Base-by-base conservation (phyloP, 768 basidiomycete species). In the Scleroderma citrinum region DNA sequence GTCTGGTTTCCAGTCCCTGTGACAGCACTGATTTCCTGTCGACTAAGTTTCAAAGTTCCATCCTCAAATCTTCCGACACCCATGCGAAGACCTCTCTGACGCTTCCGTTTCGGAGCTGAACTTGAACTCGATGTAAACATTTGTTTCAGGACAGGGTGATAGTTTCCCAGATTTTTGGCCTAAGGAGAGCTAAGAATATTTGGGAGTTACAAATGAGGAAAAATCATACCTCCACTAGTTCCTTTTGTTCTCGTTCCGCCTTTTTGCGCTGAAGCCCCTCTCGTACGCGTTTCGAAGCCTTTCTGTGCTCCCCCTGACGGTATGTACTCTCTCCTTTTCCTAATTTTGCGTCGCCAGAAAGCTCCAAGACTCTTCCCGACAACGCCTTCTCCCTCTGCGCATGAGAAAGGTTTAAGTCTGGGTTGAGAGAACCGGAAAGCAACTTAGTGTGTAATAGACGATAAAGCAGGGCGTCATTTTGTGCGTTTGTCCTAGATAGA, bases 131-230 rank as follows among this genome's bases (percentile, higher is more conserved):
- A 60, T 31, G 77, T 77, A 58, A 82, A 88, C 7, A 84, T 54
- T 50, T 76, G 80, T 64, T 90, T 92, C 47, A 92, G 69, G 4
- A 75, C 71, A 34, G 86, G 88, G 56, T 92, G 88, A 61, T 91
- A 92, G 63, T 90, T 92, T 16, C 90, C 90, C 52, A 87, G 53
- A 54, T 86, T 77, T 67, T 91, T 92, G 5, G 88, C 87, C 90
- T 92, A 47, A 29, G 17, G 21, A 49, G 12, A 50, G 32, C 50
- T 54, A 41, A 54, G 56, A 24, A 48, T 42, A 12, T 23, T 51
- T 12, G 42, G 12, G 21, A 43, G 10, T 2, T 10, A 23, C 5
- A 19, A n/a, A 49, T 8, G 24, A 17, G 14, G 36, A 48, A 30
- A n/a, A 17, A 20, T 58, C 63, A 37, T 37, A 89, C 90, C 81